Percentiles rank a stretch among this genome's conserved stretches.
Conservation (phyloP, 192 early-diverging fungal genomes). For the Coemansia biformis region DNA sequence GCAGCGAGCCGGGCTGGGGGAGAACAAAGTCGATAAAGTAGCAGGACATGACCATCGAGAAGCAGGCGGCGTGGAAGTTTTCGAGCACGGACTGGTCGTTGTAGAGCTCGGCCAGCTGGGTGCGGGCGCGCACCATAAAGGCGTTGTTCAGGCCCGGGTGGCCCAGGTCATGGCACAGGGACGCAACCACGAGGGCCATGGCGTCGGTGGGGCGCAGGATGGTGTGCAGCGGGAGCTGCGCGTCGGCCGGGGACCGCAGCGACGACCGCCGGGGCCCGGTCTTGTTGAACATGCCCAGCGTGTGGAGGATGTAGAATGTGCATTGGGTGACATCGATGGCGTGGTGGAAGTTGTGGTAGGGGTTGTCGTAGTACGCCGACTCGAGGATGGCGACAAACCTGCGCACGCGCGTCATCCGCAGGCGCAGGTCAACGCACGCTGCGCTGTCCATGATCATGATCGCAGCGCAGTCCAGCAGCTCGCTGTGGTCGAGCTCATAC, state of each 20-base stretch:
- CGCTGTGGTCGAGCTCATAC: slow-evolving; percentile 57
- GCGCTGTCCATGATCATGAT: slow-evolving; percentile 67
- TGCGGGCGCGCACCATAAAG: slow-evolving; percentile 76
- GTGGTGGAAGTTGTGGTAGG: slow-evolving; percentile 94
- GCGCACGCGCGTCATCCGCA: slow-evolving; percentile 53
- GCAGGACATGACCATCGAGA: slow-evolving; percentile 58
- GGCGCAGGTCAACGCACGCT: slow-evolving; percentile 52
- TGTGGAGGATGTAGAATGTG: slow-evolving; percentile 74
- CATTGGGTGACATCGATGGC: slow-evolving; percentile 93
- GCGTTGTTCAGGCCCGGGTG: slow-evolving; percentile 95
- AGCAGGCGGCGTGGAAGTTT: slow-evolving; percentile 80
- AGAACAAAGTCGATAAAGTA: slow-evolving; percentile 46
- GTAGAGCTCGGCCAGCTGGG: slow-evolving; percentile 84
- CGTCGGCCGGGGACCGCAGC: slow-evolving; percentile 40
- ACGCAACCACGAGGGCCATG: slow-evolving; percentile 70
- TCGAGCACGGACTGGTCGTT: slow-evolving; percentile 92
- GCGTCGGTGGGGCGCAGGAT: slow-evolving; percentile 53
- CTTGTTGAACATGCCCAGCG: slow-evolving; percentile 53
- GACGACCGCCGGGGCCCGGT: slow-evolving; percentile 35
- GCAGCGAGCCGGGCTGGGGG: slow-evolving; percentile 4
- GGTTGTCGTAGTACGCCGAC: slow-evolving; percentile 61
- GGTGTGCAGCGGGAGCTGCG: slow-evolving; percentile 41
- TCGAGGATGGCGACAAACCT: slow-evolving; percentile 45
- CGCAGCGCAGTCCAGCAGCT: slow-evolving; percentile 62
- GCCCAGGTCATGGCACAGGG: slow-evolving; percentile 75